A percentile compares a stretch with the other conserved stretches of the same genome.
These are phyloP conservation scores for Daldinia grandis DNA, from an alignment of 495 filamentous ascomycete genomes.

Conservation along the genomic window DNA sequence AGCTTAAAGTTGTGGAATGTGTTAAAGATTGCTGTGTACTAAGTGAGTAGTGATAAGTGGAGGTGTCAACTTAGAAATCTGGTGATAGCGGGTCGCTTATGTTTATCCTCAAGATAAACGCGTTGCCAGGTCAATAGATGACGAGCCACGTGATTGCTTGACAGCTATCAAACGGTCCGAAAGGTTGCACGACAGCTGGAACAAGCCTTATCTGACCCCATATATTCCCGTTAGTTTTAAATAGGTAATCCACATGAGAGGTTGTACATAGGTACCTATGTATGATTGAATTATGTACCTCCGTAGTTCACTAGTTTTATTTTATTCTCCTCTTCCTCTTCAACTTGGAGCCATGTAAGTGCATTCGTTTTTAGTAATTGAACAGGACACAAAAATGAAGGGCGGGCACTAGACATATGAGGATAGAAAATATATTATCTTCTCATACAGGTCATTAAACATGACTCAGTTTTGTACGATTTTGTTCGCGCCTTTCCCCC, in stretches of 20 bases:
- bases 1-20: slow-evolving; percentile 1
- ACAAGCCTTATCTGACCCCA: background rate
- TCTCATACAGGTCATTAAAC: slow-evolving; percentile 38
- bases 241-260: background rate
- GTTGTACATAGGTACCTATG: too few relatives aligned
- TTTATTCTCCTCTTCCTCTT: background rate
- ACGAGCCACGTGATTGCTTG: slow-evolving; percentile 8
- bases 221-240: background rate
- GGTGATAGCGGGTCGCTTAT: slow-evolving; percentile 15
- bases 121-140: slow-evolving; percentile 44
- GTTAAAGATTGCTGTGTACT: background rate
- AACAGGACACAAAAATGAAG: background rate
- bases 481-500: slow-evolving; percentile 17
- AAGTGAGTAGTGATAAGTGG: slow-evolving; percentile 1
- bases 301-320: background rate
- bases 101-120: slow-evolving; percentile 33
- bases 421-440: slow-evolving; percentile 36
- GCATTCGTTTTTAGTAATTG: background rate
- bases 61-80: slow-evolving; percentile 11
- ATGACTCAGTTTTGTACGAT: slow-evolving; percentile 17
- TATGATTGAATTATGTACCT: background rate
- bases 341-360: background rate
- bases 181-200: background rate
- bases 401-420: background rate
- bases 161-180: background rate